phyloP scores from a whole-genome alignment of 2,329 filamentous ascomycete genomes.

The Ceratocystis diversiconidia region DNA sequence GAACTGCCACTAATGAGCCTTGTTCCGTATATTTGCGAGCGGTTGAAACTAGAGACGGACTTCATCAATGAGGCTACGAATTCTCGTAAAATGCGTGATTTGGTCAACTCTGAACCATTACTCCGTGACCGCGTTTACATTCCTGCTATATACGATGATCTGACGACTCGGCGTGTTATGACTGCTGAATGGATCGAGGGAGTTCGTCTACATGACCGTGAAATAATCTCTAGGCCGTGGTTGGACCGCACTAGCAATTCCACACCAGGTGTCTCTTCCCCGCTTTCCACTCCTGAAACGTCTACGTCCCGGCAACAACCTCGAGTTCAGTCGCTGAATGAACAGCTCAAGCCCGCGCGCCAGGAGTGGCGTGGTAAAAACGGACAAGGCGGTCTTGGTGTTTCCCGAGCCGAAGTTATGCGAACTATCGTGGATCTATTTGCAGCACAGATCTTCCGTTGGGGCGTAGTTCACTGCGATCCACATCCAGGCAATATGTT shows the following conservation, averaged over 20 bases:
- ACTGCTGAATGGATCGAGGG: conserved; percentile 98
- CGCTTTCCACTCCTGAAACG: conserved; percentile 40
- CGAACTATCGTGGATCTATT: conserved; percentile 92
- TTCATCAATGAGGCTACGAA: conserved; percentile 88
- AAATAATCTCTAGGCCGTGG: conserved; percentile 64
- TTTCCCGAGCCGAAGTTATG: conserved; percentile 80
- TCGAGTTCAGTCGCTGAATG: conserved; percentile 38
- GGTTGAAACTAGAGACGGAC: conserved; percentile 85
- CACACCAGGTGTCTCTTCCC: conserved; percentile 60
- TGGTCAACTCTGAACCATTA: conserved; percentile 62
- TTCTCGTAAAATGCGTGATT: conserved; percentile 63
- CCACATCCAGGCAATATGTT: conserved; percentile 97
- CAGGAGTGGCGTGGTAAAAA: conserved; percentile 60
- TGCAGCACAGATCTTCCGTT: conserved; percentile 95
- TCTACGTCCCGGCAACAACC: conserved; percentile 32
- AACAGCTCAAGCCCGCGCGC: conserved; percentile 65
- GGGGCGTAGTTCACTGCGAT: conserved; percentile 90
- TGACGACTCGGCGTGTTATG: conserved; percentile 71
- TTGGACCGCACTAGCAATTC: conserved; percentile 60
- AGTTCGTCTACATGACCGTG: conserved; percentile 81
- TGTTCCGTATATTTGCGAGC: conserved; percentile 83
- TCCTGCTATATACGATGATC: conserved; percentile 66
- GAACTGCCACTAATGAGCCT: conserved; percentile 84
- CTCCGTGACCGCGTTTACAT: conserved; percentile 75
- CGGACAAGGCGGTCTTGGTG: conserved; percentile 65